Evolutionary conservation across 345 rosid species (phyloP).

Genomic region (Laguncularia racemosa): DNA sequence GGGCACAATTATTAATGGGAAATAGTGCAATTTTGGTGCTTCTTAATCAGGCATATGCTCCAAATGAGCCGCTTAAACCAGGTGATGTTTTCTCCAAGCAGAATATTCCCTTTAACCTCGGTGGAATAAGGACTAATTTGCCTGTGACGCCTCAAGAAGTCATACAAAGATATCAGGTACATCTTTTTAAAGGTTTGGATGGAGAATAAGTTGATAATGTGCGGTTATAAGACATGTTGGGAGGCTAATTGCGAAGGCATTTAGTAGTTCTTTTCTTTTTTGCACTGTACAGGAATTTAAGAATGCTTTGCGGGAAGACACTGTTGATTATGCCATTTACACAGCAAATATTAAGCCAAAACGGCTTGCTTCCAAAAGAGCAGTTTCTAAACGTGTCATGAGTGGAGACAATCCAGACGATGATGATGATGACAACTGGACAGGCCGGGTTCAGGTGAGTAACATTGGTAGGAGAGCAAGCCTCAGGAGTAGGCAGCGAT

Average conservation of each 20-base stretch:
- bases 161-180: constrained; percentile 76
- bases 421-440: constrained; percentile 46
- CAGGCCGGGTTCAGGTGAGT: constrained; percentile 30
- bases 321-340: constrained; percentile 65
- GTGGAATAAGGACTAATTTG: constrained; percentile 39
- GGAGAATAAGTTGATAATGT: no score
- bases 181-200: not conserved
- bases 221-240: no score
- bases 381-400: constrained; percentile 26
- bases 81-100: constrained; percentile 76
- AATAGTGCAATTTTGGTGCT: not conserved
- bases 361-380: constrained; percentile 49
- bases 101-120: constrained; percentile 58
- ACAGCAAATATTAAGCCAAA: constrained; percentile 83
- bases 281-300: constrained; percentile 59
- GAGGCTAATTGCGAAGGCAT: no score
- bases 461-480: constrained; percentile 32
- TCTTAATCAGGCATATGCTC: constrained; percentile 62
- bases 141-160: constrained; percentile 67
- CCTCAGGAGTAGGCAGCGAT: constrained; percentile 49
- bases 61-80: constrained; percentile 69
- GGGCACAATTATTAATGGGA: not conserved
- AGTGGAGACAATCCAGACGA: constrained; percentile 28
- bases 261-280: not conserved
- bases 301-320: constrained; percentile 79